phyloP scores from a whole-genome alignment of 495 filamentous ascomycete genomes.

The Aspergillus olivimuriae region DNA sequence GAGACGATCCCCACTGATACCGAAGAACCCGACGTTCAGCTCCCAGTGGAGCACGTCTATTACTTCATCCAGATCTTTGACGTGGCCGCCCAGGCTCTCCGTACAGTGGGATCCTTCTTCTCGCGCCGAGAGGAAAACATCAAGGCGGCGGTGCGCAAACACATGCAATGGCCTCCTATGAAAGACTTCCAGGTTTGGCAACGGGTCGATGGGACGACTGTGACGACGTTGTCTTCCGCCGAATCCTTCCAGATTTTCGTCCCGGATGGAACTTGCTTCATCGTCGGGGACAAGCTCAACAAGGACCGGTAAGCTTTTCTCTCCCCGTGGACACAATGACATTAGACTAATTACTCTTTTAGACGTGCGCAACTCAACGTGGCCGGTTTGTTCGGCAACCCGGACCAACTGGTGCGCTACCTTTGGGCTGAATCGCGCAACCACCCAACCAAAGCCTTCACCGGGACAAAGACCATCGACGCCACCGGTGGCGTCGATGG shows the following conservation, averaged over 20 bases:
- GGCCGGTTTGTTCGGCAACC: slow-evolving; percentile 38
- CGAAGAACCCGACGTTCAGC: slow-evolving; percentile 13
- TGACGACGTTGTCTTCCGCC: slow-evolving; percentile 33
- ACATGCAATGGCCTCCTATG: slow-evolving; percentile 29
- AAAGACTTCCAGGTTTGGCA: slow-evolving; percentile 44
- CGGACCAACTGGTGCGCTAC: slow-evolving; percentile 40
- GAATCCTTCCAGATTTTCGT: slow-evolving; percentile 34
- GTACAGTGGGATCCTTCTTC: slow-evolving; percentile 49
- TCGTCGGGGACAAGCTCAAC: slow-evolving; percentile 37
- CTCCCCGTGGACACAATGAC: neutral
- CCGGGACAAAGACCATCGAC: slow-evolving; percentile 35
- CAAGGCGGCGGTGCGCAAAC: slow-evolving; percentile 34
- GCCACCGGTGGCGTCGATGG: too few relatives aligned
- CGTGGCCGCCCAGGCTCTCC: slow-evolving; percentile 35
- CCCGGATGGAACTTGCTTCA: slow-evolving; percentile 38
- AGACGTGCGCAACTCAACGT: slow-evolving; percentile 32
- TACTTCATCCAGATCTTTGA: slow-evolving; percentile 50
- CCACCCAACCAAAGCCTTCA: slow-evolving; percentile 42
- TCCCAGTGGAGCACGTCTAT: slow-evolving; percentile 37
- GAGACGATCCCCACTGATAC: neutral
- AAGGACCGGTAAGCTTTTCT: slow-evolving; percentile 30
- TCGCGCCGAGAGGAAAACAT: slow-evolving; percentile 40
- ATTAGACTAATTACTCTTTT: slow-evolving; percentile 9
- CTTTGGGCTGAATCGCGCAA: slow-evolving; percentile 38
- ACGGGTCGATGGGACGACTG: slow-evolving; percentile 33